Percentiles rank a stretch among this genome's conserved stretches.
phyloP scores from a whole-genome alignment of 257 asterid genomes.

The Mentha longifolia region DNA sequence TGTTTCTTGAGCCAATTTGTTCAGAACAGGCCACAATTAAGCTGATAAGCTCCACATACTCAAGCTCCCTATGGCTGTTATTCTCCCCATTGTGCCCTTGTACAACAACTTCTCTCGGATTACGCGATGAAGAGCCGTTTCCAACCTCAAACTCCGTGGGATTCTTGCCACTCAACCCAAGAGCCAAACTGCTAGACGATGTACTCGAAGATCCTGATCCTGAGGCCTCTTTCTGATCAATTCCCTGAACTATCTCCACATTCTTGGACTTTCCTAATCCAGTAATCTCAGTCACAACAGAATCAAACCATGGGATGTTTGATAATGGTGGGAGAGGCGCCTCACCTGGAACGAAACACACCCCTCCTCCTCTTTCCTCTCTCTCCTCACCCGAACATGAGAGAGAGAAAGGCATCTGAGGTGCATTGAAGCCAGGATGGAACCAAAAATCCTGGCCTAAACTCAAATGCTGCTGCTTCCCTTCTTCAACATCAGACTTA shows the following conservation, averaged over 20 bases:
- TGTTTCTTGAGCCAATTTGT: slow-evolving; percentile 63
- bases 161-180: slow-evolving; percentile 41
- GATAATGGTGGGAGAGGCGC: slow-evolving; percentile 65
- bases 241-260: slow-evolving; percentile 42
- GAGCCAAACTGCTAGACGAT: slow-evolving; percentile 65
- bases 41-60: slow-evolving; percentile 69
- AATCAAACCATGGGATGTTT: slow-evolving; percentile 77
- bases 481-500: slow-evolving; percentile 33
- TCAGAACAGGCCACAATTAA: slow-evolving; percentile 81
- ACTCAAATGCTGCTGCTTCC: slow-evolving; percentile 24
- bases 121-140: slow-evolving; percentile 57
- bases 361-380: slow-evolving; percentile 47
- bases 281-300: slow-evolving; percentile 60
- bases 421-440: slow-evolving; percentile 47
- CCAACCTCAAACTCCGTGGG: slow-evolving; percentile 50
- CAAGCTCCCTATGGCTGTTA: slow-evolving; percentile 51
- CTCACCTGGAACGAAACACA: slow-evolving; percentile 52
- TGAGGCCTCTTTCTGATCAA: slow-evolving; percentile 38
- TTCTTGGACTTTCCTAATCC: slow-evolving; percentile 54
- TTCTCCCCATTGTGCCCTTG: slow-evolving; percentile 47
- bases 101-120: slow-evolving; percentile 45
- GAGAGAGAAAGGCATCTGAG: slow-evolving; percentile 59
- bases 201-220: slow-evolving; percentile 72
- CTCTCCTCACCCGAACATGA: slow-evolving; percentile 60
- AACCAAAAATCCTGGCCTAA: slow-evolving; percentile 67